phyloP scores from a whole-genome alignment of 768 basidiomycete species.

The Leccinellum luteum region DNA sequence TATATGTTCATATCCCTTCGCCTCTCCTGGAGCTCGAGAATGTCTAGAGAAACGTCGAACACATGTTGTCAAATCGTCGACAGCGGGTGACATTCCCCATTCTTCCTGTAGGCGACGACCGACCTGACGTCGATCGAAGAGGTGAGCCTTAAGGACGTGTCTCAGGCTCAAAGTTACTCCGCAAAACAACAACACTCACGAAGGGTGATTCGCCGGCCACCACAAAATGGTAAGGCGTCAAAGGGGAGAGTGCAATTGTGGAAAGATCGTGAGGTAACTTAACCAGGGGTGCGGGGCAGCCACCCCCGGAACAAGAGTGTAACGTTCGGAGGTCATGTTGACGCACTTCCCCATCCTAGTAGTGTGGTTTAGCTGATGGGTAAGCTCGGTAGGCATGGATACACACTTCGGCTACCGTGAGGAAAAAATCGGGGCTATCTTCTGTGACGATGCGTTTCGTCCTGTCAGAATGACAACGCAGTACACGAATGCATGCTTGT shows the following conservation, averaged over 20 bases:
- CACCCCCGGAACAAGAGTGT: slow-evolving; percentile 54
- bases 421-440: slow-evolving; percentile 70
- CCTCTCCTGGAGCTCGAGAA: slow-evolving; percentile 34
- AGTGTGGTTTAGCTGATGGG: slow-evolving; percentile 14
- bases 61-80: slow-evolving; percentile 64
- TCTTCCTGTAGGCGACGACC: slow-evolving; percentile 59
- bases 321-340: slow-evolving; percentile 80
- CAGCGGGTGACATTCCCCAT: slow-evolving; percentile 60
- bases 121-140: slow-evolving; percentile 79
- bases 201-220: slow-evolving; percentile 80
- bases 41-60: slow-evolving; percentile 74
- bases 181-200: slow-evolving; percentile 42
- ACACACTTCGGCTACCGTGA: slow-evolving; percentile 76
- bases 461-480: slow-evolving; percentile 69
- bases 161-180: neutral
- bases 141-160: slow-evolving; percentile 22
- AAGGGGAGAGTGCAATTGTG: slow-evolving; percentile 69
- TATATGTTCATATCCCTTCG: slow-evolving; percentile 53
- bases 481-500: slow-evolving; percentile 49
- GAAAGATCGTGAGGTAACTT: slow-evolving; percentile 64
- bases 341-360: slow-evolving; percentile 80
- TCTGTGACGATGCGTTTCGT: slow-evolving; percentile 82
- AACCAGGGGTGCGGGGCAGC: slow-evolving; percentile 73
- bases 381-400: neutral
- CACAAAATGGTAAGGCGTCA: slow-evolving; percentile 81